Evolutionary conservation across 306 rosid genomes (phyloP), one percentile per base, ranked within the genome.

Genomic region (Cicer yamashitae): DNA sequence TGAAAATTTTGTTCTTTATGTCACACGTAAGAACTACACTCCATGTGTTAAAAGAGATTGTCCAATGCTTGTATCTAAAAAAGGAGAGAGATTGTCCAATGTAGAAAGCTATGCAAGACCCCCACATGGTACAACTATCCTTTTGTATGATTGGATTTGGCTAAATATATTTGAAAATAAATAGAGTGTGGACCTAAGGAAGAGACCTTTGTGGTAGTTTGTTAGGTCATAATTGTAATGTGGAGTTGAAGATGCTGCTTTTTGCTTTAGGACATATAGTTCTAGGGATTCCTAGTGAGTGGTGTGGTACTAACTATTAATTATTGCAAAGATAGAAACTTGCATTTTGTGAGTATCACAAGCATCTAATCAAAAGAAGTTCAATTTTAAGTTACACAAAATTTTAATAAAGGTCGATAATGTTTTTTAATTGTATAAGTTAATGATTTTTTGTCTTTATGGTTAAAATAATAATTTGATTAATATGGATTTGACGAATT

Each of bases 181-280:
- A 45, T 17, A 70, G 61, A 56, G 8, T 46, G 70, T 73, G 46
- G 74, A 56, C 70, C 75, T 38, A 65, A 56, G 51, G 69, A 64
- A 66, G 56, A 17, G 40, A 56, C 75, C 48, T 45, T 46, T 45
- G 39, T 65, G 44, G 62, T 37, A 7, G 78, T 37, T 30, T 72
- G 20, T 45, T 79, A 67, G 79, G 70, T 13, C 70, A 79, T 73
- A 10, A 54, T 61, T 18, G 75, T 67, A 25, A 37, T 40, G 51
- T 18, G 34, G 57, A 20, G 75, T 9, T 73, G 38, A 79, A 73
- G 70, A 14, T 73, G 41, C 34, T 45, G 58, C 77, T 71, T n/a
- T 62, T n/a, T 18, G 64, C 7, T 14, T 45, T 45, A 37, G 53
- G 8, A 73, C 25, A 57, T 12, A 5, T 6, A 65, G 25, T 79